phyloP scores from a whole-genome alignment of 163 green algal genomes.

The Scenedesmus sp. region DNA sequence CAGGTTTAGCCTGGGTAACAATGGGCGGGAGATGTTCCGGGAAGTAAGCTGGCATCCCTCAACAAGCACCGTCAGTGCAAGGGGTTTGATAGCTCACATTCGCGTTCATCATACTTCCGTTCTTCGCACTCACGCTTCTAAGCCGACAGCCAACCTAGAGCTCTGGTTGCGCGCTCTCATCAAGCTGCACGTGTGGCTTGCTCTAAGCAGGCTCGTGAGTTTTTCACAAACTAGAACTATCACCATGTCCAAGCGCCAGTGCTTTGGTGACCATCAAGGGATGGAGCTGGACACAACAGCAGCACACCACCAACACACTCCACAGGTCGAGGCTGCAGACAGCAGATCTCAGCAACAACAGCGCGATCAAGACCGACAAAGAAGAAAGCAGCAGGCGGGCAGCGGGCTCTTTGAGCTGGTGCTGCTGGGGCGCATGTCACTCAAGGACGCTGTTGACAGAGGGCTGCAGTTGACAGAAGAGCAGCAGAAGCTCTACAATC shows the following conservation, averaged over 20 bases:
- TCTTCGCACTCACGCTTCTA: background rate
- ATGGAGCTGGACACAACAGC: background rate
- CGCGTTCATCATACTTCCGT: background rate
- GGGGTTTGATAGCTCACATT: too few species aligned
- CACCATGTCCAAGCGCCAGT: background rate
- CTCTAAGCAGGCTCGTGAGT: background rate
- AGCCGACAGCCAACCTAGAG: background rate
- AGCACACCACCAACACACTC: background rate
- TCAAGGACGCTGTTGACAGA: background rate
- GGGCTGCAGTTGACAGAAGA: background rate
- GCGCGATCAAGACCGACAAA: background rate
- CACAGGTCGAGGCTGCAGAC: background rate
- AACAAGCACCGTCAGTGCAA: background rate
- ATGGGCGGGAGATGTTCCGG: too few species aligned
- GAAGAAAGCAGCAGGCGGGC: background rate
- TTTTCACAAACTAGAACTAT: accelerated
- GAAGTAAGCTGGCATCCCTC: too few species aligned
- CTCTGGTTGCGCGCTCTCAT: background rate
- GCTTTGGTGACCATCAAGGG: background rate
- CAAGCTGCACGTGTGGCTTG: background rate
- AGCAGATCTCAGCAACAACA: background rate
- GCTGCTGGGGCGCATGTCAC: background rate
- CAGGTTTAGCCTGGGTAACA: too few species aligned
- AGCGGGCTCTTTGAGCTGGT: constrained; percentile 7
- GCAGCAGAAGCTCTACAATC: constrained; percentile 3